Percentiles rank a stretch among this genome's conserved stretches.
These are phyloP conservation scores for Gelatoporia subvermispora DNA, from an alignment of 768 basidiomycete species.

Conservation along the genomic window DNA sequence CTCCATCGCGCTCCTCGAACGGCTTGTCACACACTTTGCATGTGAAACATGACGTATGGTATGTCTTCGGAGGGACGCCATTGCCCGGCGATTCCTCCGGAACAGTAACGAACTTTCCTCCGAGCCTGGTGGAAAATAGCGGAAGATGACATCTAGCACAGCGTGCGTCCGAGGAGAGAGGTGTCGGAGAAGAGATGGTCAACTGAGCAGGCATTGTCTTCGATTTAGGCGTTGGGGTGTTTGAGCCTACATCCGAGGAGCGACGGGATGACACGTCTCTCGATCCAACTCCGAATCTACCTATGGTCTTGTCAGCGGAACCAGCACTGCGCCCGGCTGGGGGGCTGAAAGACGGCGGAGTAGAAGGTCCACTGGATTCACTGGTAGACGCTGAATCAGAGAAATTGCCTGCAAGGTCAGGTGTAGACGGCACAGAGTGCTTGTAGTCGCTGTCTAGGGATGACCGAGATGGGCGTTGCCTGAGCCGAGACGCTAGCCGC, in stretches of 20 bases:
- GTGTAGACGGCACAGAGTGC: conserved; percentile 41
- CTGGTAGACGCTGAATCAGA: conserved; percentile 48
- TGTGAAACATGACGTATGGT: conserved; percentile 73
- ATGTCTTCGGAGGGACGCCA: conserved; percentile 48
- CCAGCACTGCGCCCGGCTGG: conserved; percentile 14
- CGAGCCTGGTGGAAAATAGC: conserved; percentile 53
- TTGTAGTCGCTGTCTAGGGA: conserved; percentile 17
- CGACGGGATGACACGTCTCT: background rate
- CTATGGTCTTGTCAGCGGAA: background rate
- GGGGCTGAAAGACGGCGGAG: conserved; percentile 39
- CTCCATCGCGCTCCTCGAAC: conserved; percentile 57
- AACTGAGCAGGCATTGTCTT: conserved; percentile 10
- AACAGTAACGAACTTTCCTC: conserved; percentile 67
- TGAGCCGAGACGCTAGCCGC: conserved; percentile 6
- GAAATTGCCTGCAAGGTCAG: conserved; percentile 55
- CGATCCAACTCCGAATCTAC: no score
- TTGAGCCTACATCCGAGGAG: conserved; percentile 1
- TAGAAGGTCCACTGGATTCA: conserved; percentile 49
- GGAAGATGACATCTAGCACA: conserved; percentile 59
- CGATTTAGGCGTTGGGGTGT: conserved; percentile 25
- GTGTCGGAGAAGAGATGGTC: conserved; percentile 25
- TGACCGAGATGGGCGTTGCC: background rate
- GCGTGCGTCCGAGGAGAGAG: conserved; percentile 34
- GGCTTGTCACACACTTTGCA: conserved; percentile 60
- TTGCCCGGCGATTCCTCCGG: conserved; percentile 41